Conservation (phyloP, 805 yeast species). For the Kodamaea hsintzibuensis region DNA sequence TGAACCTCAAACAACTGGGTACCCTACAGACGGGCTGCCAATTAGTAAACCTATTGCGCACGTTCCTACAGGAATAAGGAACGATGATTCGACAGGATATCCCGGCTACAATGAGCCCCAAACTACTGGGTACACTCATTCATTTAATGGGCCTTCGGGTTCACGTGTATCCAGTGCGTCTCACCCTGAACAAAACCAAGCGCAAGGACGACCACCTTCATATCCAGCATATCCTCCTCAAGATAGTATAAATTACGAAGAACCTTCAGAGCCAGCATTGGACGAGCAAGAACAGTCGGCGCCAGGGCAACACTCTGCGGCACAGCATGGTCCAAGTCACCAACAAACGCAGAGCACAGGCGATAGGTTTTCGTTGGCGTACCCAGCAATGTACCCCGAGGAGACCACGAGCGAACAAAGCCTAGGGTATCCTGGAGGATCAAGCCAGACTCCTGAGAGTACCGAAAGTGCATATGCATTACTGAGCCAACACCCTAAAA, state of each 20-base stretch:
- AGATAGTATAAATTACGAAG: conserved; percentile 4
- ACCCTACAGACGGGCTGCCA: background rate
- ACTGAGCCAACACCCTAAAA: conserved; percentile 1
- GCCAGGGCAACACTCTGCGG: background rate
- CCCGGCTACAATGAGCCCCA: conserved; percentile 1
- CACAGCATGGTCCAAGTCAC: background rate
- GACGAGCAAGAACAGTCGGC: conserved; percentile 10
- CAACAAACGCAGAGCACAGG: background rate
- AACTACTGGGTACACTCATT: background rate
- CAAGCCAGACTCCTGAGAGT: conserved; percentile 4
- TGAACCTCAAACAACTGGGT: background rate
- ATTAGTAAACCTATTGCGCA: background rate
- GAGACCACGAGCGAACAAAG: conserved; percentile 1
- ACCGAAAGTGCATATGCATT: conserved; percentile 12
- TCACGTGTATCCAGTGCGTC: background rate
- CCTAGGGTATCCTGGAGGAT: conserved; percentile 6
- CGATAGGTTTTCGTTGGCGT: background rate
- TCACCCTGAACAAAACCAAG: background rate
- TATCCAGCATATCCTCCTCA: background rate
- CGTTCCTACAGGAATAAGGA: background rate
- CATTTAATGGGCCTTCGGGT: background rate
- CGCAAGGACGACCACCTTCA: background rate
- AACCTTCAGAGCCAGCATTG: conserved; percentile 14
- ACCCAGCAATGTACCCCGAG: background rate
- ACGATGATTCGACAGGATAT: conserved; percentile 8